Evolutionary conservation across 768 basidiomycete species (phyloP).

Genomic region (Sistotremastrum suecicum): DNA sequence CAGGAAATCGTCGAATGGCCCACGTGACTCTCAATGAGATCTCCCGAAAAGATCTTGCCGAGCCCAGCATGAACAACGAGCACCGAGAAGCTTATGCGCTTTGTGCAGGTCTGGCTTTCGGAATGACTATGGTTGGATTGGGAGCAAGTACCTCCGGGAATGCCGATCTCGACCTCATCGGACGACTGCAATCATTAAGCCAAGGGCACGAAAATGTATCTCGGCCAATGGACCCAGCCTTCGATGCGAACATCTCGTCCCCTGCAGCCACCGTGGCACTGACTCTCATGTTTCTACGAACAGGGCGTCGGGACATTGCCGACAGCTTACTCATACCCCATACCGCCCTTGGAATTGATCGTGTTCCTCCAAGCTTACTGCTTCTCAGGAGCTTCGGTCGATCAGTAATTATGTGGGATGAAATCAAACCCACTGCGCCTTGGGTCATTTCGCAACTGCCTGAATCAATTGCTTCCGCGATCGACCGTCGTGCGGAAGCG

Average conservation of each 20-base stretch:
- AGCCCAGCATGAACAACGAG: slow-evolving; percentile 75
- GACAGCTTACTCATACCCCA: slow-evolving; percentile 75
- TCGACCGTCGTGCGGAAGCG: slow-evolving; percentile 30
- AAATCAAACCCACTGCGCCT: slow-evolving; percentile 51
- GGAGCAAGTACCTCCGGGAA: slow-evolving; percentile 51
- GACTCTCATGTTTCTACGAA: slow-evolving; percentile 86
- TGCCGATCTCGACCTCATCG: slow-evolving; percentile 58
- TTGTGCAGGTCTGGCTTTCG: slow-evolving; percentile 79
- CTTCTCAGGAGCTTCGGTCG: slow-evolving; percentile 67
- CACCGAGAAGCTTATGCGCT: slow-evolving; percentile 88
- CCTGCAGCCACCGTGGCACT: slow-evolving; percentile 84
- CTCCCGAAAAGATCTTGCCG: slow-evolving; percentile 58
- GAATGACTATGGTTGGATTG: slow-evolving; percentile 91
- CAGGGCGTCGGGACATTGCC: slow-evolving; percentile 72
- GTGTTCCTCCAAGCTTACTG: slow-evolving; percentile 78
- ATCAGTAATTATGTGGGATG: slow-evolving; percentile 77
- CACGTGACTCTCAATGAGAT: slow-evolving; percentile 84
- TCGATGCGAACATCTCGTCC: slow-evolving; percentile 84
- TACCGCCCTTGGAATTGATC: slow-evolving; percentile 64
- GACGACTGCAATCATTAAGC: slow-evolving; percentile 57
- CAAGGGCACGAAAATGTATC: slow-evolving; percentile 49
- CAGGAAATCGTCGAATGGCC: slow-evolving; percentile 79
- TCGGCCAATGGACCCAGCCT: slow-evolving; percentile 21
- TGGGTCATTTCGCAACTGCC: slow-evolving; percentile 72
- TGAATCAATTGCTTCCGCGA: slow-evolving; percentile 39